These are phyloP conservation scores for Phaseolus coccineus DNA, from an alignment of 331 rosid genomes.

Conservation along the genomic window DNA sequence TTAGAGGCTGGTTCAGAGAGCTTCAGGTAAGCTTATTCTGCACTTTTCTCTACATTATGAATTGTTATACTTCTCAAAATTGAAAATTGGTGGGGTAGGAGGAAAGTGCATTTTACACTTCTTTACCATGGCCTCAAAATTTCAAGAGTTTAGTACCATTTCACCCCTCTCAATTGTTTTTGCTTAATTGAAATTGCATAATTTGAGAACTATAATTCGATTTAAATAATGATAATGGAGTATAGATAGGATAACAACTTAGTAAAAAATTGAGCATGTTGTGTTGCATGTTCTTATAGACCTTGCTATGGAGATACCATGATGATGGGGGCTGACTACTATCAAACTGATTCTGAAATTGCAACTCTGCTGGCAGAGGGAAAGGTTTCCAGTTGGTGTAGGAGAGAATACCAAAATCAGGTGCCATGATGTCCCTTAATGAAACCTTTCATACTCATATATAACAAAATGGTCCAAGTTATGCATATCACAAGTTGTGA, in stretches of 20 bases:
- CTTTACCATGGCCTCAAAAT: background rate
- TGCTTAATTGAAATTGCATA: background rate
- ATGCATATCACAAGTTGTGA: background rate
- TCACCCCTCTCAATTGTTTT: background rate
- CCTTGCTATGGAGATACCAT: conserved; percentile 65
- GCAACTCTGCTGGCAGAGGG: conserved; percentile 63
- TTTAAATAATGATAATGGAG: no score
- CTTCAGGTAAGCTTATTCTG: conserved; percentile 57
- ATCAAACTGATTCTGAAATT: conserved; percentile 82
- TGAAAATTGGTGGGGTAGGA: background rate
- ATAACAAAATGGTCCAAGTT: background rate
- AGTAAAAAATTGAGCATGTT: background rate
- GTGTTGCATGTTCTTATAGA: conserved; percentile 11
- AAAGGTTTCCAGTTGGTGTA: conserved; percentile 82
- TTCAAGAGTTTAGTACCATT: background rate
- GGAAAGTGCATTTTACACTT: no score
- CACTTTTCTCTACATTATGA: background rate
- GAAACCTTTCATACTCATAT: background rate
- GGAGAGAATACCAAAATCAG: conserved; percentile 85
- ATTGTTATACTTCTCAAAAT: background rate
- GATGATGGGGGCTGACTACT: conserved; percentile 96
- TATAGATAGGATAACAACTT: no score
- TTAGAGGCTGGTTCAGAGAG: conserved; percentile 64
- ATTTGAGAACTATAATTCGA: no score
- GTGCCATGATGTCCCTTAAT: conserved; percentile 39